Conservation (phyloP, 2,329 filamentous ascomycete genomes). For the Pestalotiopsis fici region DNA sequence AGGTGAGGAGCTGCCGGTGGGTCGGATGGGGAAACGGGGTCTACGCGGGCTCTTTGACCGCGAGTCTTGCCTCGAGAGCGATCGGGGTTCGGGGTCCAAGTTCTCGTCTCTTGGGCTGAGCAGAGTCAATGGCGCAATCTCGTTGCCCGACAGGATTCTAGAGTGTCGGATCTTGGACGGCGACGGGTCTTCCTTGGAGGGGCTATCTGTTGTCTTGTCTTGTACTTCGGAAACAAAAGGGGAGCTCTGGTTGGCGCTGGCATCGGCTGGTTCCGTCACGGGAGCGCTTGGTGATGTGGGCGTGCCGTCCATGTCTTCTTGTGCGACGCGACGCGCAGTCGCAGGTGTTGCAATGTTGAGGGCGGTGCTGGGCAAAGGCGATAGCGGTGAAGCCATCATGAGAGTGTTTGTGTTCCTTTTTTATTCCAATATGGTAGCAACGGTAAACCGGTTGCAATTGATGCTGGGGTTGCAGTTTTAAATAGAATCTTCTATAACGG, state of each 20-base stretch:
- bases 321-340: conserved; percentile 24
- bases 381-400: conserved; percentile 41
- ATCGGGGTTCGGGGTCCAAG: conserved; percentile 21
- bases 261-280: background rate
- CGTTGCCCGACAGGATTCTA: conserved; percentile 57
- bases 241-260: conserved; percentile 12
- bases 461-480: background rate
- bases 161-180: conserved; percentile 52
- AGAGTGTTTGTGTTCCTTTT: background rate
- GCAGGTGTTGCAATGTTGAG: conserved; percentile 38
- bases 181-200: conserved; percentile 45
- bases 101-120: conserved; percentile 32
- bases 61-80: background rate
- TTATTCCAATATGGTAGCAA: background rate
- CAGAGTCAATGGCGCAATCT: conserved; percentile 60
- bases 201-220: conserved; percentile 8
- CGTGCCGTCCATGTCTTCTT: conserved; percentile 13
- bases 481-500: background rate
- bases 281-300: background rate
- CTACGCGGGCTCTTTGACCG: conserved; percentile 42
- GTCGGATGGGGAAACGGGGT: conserved; percentile 26
- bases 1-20: conserved; percentile 30
- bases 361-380: conserved; percentile 36
- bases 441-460: background rate
- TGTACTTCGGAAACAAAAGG: conserved; percentile 15